These are phyloP conservation scores for Pichia terricola DNA, from an alignment of 1,139 yeast genomes.

Conservation along the genomic window DNA sequence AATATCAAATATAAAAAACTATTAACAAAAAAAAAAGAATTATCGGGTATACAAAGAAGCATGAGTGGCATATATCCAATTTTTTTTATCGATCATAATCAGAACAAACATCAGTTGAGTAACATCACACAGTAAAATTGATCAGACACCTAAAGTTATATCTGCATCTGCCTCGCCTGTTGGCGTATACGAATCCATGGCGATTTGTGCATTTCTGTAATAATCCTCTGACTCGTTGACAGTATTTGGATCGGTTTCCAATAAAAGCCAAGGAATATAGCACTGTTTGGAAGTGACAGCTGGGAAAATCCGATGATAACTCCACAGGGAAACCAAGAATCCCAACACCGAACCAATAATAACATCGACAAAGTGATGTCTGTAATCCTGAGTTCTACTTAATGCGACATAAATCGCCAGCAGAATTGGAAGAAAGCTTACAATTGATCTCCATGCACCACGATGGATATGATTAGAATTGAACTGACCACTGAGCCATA, in stretches of 20 bases:
- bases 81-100: too few relatives aligned
- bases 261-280: slow-evolving; percentile 22
- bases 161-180: slow-evolving; percentile 2
- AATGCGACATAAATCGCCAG: slow-evolving; percentile 46
- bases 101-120: too few relatives aligned
- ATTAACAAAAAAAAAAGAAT: too few relatives aligned
- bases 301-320: slow-evolving; percentile 38
- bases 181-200: slow-evolving; percentile 6
- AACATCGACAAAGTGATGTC: slow-evolving; percentile 69
- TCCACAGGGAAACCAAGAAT: slow-evolving; percentile 34
- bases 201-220: slow-evolving; percentile 8
- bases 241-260: slow-evolving; percentile 4
- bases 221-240: slow-evolving; percentile 6
- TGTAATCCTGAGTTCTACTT: slow-evolving; percentile 61
- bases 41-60: too few relatives aligned
- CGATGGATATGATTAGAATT: slow-evolving; percentile 27
- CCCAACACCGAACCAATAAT: slow-evolving; percentile 50
- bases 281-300: slow-evolving; percentile 14
- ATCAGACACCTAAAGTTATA: too few relatives aligned
- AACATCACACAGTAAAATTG: too few relatives aligned
- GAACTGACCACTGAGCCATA: slow-evolving; percentile 58
- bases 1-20: too few relatives aligned
- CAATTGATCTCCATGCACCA: slow-evolving; percentile 29
- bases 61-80: too few relatives aligned
- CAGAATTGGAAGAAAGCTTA: slow-evolving; percentile 28